phyloP scores from a whole-genome alignment of 208 protist genomes.

The Crithidia thermophila region DNA sequence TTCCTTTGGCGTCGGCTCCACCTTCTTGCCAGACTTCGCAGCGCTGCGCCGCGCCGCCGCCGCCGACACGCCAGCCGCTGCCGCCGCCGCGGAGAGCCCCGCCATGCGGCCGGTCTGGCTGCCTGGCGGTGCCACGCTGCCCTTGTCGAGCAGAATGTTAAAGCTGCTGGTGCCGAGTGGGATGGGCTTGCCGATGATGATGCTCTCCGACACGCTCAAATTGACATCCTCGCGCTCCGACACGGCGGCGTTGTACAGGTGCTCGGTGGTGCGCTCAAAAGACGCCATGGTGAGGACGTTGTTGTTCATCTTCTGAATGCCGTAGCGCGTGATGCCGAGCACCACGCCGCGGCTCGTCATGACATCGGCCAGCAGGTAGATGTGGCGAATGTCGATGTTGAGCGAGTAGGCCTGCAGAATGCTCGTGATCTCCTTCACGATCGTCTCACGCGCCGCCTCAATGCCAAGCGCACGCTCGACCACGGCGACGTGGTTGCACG shows the following conservation, averaged over 20 bases:
- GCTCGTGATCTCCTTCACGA: conserved; percentile 97
- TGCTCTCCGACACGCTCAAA: conserved; percentile 96
- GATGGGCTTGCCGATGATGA: conserved; percentile 98
- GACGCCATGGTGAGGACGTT: conserved; percentile 99
- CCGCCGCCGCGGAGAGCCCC: conserved; percentile 7
- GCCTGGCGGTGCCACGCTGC: conserved; percentile 28
- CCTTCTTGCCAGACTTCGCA: conserved; percentile 1
- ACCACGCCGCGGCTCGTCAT: conserved; percentile 99
- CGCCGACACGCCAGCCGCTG: background rate
- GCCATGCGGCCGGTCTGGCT: conserved; percentile 19
- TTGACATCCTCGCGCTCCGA: conserved; percentile 83
- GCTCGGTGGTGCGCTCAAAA: conserved; percentile 99
- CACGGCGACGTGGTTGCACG: conserved; percentile 98
- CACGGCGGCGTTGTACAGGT: conserved; percentile 99
- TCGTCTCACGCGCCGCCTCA: conserved; percentile 96
- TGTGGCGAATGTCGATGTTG: conserved; percentile 97
- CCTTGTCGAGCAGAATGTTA: conserved; percentile 65
- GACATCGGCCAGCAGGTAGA: conserved; percentile 98
- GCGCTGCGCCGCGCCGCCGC: conserved; percentile 2
- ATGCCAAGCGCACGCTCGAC: conserved; percentile 97
- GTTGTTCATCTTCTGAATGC: conserved; percentile 99
- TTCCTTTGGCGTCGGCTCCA: conserved; percentile 30
- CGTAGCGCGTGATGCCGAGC: conserved; percentile 99
- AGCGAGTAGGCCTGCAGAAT: conserved; percentile 97
- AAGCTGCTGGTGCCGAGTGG: conserved; percentile 97